These are phyloP conservation scores for Hortiboletus flavorubellus DNA, from an alignment of 768 basidiomycete genomes.

Conservation along the genomic window DNA sequence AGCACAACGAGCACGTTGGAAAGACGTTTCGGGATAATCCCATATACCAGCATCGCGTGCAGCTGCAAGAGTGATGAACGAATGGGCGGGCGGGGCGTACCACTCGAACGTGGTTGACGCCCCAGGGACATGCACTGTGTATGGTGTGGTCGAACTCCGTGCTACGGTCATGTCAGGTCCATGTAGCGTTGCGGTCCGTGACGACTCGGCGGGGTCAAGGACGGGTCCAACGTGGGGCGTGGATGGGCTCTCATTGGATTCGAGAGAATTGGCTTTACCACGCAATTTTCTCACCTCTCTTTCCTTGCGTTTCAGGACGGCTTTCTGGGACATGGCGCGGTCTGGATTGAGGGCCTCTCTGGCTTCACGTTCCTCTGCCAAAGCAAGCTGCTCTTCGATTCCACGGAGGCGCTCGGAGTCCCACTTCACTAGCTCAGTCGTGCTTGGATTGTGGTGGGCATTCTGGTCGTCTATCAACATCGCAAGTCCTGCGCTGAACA, in stretches of 20 bases:
- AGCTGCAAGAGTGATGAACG: constrained; percentile 53
- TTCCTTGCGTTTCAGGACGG: constrained; percentile 67
- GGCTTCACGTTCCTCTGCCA: constrained; percentile 47
- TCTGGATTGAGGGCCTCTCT: constrained; percentile 39
- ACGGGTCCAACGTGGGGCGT: not conserved
- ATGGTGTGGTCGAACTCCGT: constrained; percentile 23
- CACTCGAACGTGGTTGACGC: constrained; percentile 62
- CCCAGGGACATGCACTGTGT: constrained; percentile 65
- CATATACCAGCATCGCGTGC: constrained; percentile 72
- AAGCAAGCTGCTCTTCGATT: constrained; percentile 46
- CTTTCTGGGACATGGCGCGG: constrained; percentile 56
- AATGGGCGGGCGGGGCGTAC: constrained; percentile 50
- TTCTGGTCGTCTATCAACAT: constrained; percentile 69
- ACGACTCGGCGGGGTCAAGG: not conserved
- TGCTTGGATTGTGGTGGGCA: constrained; percentile 51
- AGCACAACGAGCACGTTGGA: constrained; percentile 71
- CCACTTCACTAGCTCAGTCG: constrained; percentile 51
- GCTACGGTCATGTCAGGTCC: constrained; percentile 2
- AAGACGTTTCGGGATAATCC: constrained; percentile 63
- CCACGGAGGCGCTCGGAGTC: constrained; percentile 44
- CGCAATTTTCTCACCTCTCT: constrained; percentile 50
- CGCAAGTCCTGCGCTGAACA: constrained; percentile 57
- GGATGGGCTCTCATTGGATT: constrained; percentile 9
- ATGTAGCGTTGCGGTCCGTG: not conserved
- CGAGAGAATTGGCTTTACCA: constrained; percentile 5